These are phyloP conservation scores for Russula virescens DNA, from an alignment of 768 basidiomycete species.

Conservation along the genomic window DNA sequence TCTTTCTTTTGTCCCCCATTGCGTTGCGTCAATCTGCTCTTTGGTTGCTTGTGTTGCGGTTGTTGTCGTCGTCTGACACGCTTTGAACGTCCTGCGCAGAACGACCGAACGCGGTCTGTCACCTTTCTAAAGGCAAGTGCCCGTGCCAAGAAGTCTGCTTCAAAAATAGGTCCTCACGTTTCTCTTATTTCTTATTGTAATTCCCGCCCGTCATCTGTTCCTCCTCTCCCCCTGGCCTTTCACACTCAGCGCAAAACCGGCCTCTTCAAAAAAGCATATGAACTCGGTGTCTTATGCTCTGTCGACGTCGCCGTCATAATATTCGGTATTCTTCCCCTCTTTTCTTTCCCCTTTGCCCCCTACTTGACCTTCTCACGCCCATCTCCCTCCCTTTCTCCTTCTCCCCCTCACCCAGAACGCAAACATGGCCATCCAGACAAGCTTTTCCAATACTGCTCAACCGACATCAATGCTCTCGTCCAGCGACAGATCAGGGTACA, in stretches of 20 bases:
- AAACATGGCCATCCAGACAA: slow-evolving; percentile 74
- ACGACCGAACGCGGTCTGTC: slow-evolving; percentile 87
- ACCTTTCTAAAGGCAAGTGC: slow-evolving; percentile 78
- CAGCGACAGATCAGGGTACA: slow-evolving; percentile 56
- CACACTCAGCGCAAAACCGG: slow-evolving; percentile 72
- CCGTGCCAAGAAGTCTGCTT: slow-evolving; percentile 28
- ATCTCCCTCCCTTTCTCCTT: slow-evolving; percentile 30
- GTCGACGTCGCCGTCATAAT: slow-evolving; percentile 87
- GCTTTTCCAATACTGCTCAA: slow-evolving; percentile 76
- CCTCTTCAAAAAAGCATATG: slow-evolving; percentile 87
- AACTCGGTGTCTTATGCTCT: slow-evolving; percentile 84
- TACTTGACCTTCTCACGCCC: neutral
- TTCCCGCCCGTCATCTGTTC: slow-evolving; percentile 35
- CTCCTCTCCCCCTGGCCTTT: slow-evolving; percentile 10
- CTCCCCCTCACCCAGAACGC: slow-evolving; percentile 57
- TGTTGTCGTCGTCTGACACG: slow-evolving; percentile 18
- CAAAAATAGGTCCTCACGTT: slow-evolving; percentile 40
- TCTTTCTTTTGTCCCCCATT: slow-evolving; percentile 18
- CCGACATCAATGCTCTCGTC: slow-evolving; percentile 63
- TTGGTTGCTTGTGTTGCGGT: neutral
- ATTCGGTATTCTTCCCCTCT: slow-evolving; percentile 49
- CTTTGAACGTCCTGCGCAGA: slow-evolving; percentile 51
- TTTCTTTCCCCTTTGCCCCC: slow-evolving; percentile 15
- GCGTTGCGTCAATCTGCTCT: slow-evolving; percentile 23
- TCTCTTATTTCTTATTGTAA: slow-evolving; percentile 23